Evolutionary conservation across 768 basidiomycete genomes (phyloP), one percentile per base, ranked within the genome.

Genomic region (Hygrocybe punicea): DNA sequence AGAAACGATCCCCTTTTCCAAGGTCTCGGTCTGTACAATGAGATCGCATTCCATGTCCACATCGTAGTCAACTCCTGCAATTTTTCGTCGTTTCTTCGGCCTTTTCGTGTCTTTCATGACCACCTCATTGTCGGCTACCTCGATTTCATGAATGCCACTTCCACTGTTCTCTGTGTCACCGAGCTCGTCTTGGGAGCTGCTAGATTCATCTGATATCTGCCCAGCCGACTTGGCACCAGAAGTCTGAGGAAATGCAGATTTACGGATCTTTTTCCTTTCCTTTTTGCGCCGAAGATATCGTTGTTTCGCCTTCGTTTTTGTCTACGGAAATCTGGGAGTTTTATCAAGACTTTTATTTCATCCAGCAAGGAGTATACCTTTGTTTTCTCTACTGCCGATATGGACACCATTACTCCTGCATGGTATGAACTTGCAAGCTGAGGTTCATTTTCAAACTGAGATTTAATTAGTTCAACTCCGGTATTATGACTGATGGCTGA

Each of bases 251-350:
- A 55, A 24, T 6, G 56, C 4, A 8, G 47, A 25, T 45, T 58
- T 60, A 3, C 62, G 14, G 61, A 62, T 76, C 71, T 87, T 89
- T 66, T 81, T 79, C 55, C 86, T 78, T 51, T 81, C 78, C 60
- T 82, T 83, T 73, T 93, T 93, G 50, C 83, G 82, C 65, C 81
- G 84, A 42, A 91, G 74, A 67, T 93, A 91, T 58, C 85, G 76
- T 62, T 82, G 71, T 68, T 91, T 89, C 1, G 88, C 86, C 72
- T 58, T 61, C 21, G 47, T 50, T 51, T 87, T 88, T 45, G 67
- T 67, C 79, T 84, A 62, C 42, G 61, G 13, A 58, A 62, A 36
- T 36, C 21, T 23, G 39, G 36, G 45, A 47, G 17, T 19, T 11
- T 45, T 19, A 45, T 16, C 17, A 19, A 9, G 3, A 19, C 11